Evolutionary conservation across 2,329 filamentous ascomycete genomes (phyloP).

Genomic region (Tolypocladium paradoxum): DNA sequence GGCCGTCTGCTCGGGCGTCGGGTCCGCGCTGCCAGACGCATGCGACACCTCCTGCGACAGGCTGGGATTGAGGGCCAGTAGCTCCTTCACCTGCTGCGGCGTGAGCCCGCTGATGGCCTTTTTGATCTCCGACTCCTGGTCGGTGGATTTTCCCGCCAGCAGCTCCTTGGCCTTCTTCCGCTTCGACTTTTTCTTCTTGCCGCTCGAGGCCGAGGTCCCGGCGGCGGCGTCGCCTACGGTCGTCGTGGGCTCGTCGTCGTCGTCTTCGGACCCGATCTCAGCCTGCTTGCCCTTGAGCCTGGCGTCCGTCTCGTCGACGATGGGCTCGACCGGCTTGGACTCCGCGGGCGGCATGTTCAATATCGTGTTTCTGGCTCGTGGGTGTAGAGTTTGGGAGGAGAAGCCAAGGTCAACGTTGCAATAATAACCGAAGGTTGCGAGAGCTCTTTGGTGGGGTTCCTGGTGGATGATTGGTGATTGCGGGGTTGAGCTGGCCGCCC

Average conservation of each 20-base stretch:
- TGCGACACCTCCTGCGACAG: conserved; percentile 47
- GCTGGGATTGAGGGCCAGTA: conserved; percentile 63
- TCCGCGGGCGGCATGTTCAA: conserved; percentile 41
- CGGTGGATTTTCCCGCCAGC: conserved; percentile 23
- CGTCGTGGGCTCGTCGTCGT: conserved; percentile 31
- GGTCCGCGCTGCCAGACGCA: conserved; percentile 24
- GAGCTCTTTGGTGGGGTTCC: background rate
- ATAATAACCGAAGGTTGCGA: background rate
- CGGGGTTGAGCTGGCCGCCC: background rate
- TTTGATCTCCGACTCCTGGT: conserved; percentile 30
- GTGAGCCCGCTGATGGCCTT: conserved; percentile 44
- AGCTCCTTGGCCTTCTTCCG: conserved; percentile 47
- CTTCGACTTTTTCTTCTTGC: conserved; percentile 57
- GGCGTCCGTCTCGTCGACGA: conserved; percentile 36
- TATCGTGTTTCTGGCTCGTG: background rate
- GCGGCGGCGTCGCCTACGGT: conserved; percentile 22
- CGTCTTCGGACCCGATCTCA: conserved; percentile 35
- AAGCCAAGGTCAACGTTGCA: background rate
- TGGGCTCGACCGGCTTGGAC: conserved; percentile 49
- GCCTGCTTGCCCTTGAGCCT: conserved; percentile 33
- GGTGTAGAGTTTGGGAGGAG: background rate
- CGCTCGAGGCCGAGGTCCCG: conserved; percentile 13
- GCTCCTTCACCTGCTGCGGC: conserved; percentile 48
- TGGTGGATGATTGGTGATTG: background rate
- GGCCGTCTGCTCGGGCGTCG: conserved; percentile 31